phyloP scores from a whole-genome alignment of 2,329 filamentous ascomycete species.

The Sphaerulina musiva region DNA sequence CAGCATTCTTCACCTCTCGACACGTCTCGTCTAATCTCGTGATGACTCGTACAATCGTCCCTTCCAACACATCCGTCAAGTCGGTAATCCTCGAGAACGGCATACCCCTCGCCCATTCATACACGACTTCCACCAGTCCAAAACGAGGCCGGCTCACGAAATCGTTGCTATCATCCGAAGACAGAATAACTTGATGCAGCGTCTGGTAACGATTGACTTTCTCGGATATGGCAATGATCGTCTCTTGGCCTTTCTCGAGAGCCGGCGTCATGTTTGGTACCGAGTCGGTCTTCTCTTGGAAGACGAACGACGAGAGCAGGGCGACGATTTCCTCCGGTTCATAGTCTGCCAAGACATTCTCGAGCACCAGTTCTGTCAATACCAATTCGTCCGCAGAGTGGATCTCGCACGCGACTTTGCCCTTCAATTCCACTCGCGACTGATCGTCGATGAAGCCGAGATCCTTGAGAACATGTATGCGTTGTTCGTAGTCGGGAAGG shows the following conservation, averaged over 20 bases:
- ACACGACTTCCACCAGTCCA: conserved; percentile 93
- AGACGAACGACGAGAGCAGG: conserved; percentile 87
- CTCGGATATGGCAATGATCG: conserved; percentile 83
- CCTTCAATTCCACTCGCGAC: conserved; percentile 86
- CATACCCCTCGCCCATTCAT: conserved; percentile 97
- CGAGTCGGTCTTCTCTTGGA: conserved; percentile 89
- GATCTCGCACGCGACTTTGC: conserved; percentile 97
- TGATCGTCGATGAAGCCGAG: conserved; percentile 85
- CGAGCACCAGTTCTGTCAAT: conserved; percentile 88
- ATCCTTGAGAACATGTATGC: conserved; percentile 84
- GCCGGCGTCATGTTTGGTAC: conserved; percentile 74
- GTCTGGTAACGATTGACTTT: conserved; percentile 89
- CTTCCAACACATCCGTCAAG: conserved; percentile 91
- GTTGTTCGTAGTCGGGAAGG: conserved; percentile 92
- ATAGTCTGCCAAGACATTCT: conserved; percentile 92
- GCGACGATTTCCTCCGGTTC: conserved; percentile 96
- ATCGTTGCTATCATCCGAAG: conserved; percentile 83
- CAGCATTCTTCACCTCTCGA: conserved; percentile 93
- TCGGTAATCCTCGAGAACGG: conserved; percentile 97
- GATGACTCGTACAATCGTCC: conserved; percentile 93
- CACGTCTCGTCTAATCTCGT: conserved; percentile 93
- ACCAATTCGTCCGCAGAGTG: conserved; percentile 96
- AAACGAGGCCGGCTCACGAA: conserved; percentile 83
- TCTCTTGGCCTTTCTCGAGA: conserved; percentile 73
- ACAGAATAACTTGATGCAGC: conserved; percentile 83